Percentiles rank a stretch among this genome's conserved stretches.
These are phyloP conservation scores for Xylaria acuta DNA, from an alignment of 495 filamentous ascomycete species.

Conservation along the genomic window DNA sequence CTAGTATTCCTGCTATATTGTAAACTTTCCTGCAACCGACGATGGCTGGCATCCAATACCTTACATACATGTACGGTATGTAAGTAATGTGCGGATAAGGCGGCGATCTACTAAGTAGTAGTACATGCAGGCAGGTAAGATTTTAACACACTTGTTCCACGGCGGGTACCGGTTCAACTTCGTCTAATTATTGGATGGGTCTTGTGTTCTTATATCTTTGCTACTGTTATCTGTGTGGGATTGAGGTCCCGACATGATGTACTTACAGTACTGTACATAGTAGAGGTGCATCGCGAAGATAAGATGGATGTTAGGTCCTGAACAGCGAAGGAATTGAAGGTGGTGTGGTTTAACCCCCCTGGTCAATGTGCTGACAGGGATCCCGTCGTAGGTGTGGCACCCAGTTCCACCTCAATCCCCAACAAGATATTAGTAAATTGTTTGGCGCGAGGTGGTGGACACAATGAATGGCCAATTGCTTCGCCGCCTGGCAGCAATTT, in stretches of 20 bases:
- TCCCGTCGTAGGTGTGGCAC: slow-evolving; percentile 31
- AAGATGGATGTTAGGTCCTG: background rate
- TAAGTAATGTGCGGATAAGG: background rate
- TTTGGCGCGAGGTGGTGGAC: slow-evolving; percentile 33
- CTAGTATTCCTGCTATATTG: no score
- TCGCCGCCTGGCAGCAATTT: slow-evolving; percentile 4
- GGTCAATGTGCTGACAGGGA: slow-evolving; percentile 33
- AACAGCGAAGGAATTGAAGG: background rate
- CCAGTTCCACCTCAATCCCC: slow-evolving; percentile 39
- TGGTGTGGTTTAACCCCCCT: slow-evolving; percentile 18
- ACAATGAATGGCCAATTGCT: background rate
- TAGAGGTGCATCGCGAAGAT: background rate
- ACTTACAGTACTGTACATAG: no score
- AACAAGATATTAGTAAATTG: slow-evolving; percentile 41
- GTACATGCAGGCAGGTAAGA: background rate
- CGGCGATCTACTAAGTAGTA: background rate
- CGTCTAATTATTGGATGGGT: background rate
- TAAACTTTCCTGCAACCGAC: no score
- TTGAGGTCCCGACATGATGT: background rate
- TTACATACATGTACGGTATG: no score
- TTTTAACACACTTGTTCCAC: background rate
- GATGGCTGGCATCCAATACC: no score
- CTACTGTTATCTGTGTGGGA: background rate
- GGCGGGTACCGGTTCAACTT: background rate
- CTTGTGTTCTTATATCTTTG: background rate